Evolutionary conservation across 768 basidiomycete species (phyloP), one percentile per base, ranked within the genome.

Genomic region (Psilocybe cyanescens): DNA sequence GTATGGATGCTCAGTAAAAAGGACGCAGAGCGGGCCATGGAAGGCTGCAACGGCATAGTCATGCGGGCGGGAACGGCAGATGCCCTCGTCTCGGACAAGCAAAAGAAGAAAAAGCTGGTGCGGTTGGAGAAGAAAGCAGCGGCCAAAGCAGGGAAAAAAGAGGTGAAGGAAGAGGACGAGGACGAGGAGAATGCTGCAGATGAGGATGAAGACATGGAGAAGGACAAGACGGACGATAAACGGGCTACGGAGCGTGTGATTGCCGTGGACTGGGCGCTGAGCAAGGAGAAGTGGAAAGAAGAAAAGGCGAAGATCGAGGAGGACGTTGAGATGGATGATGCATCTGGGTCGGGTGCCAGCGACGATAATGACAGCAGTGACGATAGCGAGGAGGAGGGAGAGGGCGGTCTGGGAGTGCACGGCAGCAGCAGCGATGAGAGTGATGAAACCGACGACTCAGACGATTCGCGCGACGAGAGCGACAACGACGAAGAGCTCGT

Each of bases 231-330:
- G 46, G 71, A 72, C 17, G 72, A 74, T 61, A 77, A 76, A 66
- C 72, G 69, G 45, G 72, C 75, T 0, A 76, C 73, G 1, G 86
- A 84, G 69, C 80, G 95, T 55, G 77, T 86, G 14, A 92, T 97
- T 41, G 94, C 95, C 6, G 97, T 99, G 29, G 96, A 98, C 77
- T 98, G 95, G 94, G 97, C 95, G 3, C 74, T 98, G 71, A 94
- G 94, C 72, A 97, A 97, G 76, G 91, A 92, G 51, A 91, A 88
- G 75, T 97, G 94, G 93, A 83, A 93, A 72, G 88, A 91, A 71
- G 90, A 89, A 67, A 86, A 87, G 74, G 83, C 82, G 48, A 86
- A 88, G 71, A 60, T 80, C 7, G 75, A 75, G 39, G 79, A 74
- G 64, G 76, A 78, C 63, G 69, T 72, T 7, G 75, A 76, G 14